Evolutionary conservation across 1,284 basidiomycete species (phyloP), one percentile per base, ranked within the genome.

Genomic region (Boletus subluridellus): DNA sequence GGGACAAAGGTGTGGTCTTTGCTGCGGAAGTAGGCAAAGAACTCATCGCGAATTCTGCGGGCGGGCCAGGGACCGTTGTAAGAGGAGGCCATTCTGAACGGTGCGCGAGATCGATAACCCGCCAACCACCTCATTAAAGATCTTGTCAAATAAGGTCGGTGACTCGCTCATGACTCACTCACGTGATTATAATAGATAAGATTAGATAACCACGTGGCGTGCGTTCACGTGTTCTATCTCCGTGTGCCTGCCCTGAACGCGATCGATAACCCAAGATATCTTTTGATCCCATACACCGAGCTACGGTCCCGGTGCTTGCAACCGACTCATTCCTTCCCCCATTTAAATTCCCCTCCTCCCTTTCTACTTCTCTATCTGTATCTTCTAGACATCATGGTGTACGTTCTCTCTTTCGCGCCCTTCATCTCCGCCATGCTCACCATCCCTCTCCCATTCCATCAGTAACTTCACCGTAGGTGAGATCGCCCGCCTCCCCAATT

Each of bases 1-100:
- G 90, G 90, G 60, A 95, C 93, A 74, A 94, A 97, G 39, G 90
- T 90, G 76, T 99, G 97, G 63, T 83, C 81, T 67, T 86, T 86
- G 52, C 80, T 78, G 59, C 85, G 80, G 77, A 98, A 99, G 78
- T 82, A 93, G 63, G 88, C 82, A 72, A 92, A 86, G 75, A 87
- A 94, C 52, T 88, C 85, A 66, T 87, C 76, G 60, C 90, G 82
- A 52, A 93, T 84, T 70, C 82, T 85, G 48, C 76, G 71, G 4
- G 90, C 86, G 35, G 90, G 82, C 87, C 88, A 91, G 52, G 83
- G 77, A 15, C 71, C 71, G 38, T 64, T 58, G 62, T 75, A 75
- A 1, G 71, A 56, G 42, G 68, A 66, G 14, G 64, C 37, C 71
- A 73, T 73, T 60, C 71, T 67, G 53, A 52, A 46, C 1, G 63